Evolutionary conservation across 2,329 filamentous ascomycete genomes (phyloP).

Genomic region (Trichothecium sympodiale): DNA sequence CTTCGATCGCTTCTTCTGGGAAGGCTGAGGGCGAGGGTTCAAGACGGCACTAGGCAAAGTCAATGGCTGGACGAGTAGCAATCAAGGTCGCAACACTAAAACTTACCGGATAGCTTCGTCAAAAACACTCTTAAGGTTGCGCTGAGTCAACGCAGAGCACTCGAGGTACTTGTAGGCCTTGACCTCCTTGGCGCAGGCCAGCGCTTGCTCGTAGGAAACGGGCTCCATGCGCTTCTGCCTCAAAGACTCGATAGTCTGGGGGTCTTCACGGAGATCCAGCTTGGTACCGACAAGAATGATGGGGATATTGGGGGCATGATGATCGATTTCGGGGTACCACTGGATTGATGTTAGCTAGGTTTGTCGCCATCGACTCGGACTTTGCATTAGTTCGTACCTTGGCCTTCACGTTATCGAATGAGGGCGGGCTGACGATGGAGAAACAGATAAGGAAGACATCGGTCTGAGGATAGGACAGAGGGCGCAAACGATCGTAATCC

Average conservation of each 20-base stretch:
- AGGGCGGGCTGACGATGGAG: constrained; percentile 93
- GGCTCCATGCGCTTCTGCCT: constrained; percentile 91
- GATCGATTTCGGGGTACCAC: constrained; percentile 97
- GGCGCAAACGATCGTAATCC: constrained; percentile 91
- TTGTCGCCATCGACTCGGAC: no score
- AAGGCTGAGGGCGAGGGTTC: constrained; percentile 50
- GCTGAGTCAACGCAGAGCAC: constrained; percentile 91
- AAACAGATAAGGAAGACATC: constrained; percentile 98
- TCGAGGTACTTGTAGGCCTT: constrained; percentile 95
- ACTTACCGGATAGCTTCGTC: constrained; percentile 94
- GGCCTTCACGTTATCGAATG: constrained; percentile 97
- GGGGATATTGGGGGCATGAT: constrained; percentile 88
- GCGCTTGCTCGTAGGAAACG: constrained; percentile 88
- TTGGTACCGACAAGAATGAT: constrained; percentile 97
- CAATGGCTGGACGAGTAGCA: not conserved
- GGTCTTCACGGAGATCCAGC: constrained; percentile 87
- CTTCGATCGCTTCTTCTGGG: constrained; percentile 53
- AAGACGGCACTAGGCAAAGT: constrained; percentile 49
- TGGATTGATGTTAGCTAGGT: no score
- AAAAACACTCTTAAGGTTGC: constrained; percentile 96
- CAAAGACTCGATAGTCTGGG: constrained; percentile 68
- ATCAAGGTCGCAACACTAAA: not conserved
- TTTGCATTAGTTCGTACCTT: constrained; percentile 82
- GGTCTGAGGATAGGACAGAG: constrained; percentile 94
- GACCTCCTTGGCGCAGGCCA: constrained; percentile 86